phyloP scores from a whole-genome alignment of 2,329 filamentous ascomycete genomes.

The Teratosphaeria viscida region DNA sequence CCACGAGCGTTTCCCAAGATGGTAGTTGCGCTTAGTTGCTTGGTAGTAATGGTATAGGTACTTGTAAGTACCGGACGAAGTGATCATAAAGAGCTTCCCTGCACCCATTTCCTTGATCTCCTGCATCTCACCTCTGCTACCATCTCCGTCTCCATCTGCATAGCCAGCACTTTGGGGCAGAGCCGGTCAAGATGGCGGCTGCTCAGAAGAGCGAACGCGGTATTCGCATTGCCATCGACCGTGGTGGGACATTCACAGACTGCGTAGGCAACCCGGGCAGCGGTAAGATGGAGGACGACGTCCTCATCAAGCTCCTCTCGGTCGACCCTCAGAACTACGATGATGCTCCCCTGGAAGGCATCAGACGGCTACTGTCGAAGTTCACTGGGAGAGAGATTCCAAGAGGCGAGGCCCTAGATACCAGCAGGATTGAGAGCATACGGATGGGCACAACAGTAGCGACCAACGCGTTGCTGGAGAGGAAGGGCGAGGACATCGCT shows the following conservation, averaged over 20 bases:
- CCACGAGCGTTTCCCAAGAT: background rate
- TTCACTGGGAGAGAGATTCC: constrained; percentile 68
- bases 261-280: constrained; percentile 72
- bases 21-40: background rate
- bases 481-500: constrained; percentile 81
- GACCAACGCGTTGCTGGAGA: constrained; percentile 80
- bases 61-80: background rate
- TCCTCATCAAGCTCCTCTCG: constrained; percentile 79
- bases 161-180: background rate
- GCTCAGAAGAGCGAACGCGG: constrained; percentile 31
- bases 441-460: constrained; percentile 94
- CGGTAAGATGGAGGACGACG: constrained; percentile 59
- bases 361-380: constrained; percentile 70
- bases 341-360: constrained; percentile 84
- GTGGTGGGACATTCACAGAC: constrained; percentile 87
- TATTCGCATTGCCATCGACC: constrained; percentile 65
- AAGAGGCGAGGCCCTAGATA: constrained; percentile 70
- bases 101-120: background rate
- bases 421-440: constrained; percentile 74
- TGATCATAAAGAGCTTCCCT: background rate
- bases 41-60: background rate
- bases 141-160: background rate
- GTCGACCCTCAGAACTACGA: constrained; percentile 84
- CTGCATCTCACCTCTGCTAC: background rate
- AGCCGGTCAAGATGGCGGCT: background rate